Evolutionary conservation across 306 rosid species (phyloP).

Genomic region (Pyrus bretschneideri): DNA sequence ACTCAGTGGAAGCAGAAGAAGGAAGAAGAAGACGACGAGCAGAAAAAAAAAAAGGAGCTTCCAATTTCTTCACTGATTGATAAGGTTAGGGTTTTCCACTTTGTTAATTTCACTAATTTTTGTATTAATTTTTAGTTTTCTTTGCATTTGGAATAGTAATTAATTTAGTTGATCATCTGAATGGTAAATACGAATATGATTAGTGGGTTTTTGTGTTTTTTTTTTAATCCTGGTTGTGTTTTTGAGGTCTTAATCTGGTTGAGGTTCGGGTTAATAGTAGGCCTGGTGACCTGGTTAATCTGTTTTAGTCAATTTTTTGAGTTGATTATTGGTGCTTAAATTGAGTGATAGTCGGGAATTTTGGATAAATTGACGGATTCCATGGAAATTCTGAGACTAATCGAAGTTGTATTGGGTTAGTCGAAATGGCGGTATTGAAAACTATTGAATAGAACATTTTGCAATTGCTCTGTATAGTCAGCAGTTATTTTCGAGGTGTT

Average conservation of each 20-base stretch:
- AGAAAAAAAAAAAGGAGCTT: constrained; percentile 10
- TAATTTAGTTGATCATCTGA: constrained; percentile 31
- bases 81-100: constrained; percentile 40
- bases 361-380: neutral
- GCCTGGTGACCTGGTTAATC: neutral
- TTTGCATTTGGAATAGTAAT: neutral
- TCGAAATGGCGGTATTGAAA: neutral
- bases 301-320: neutral
- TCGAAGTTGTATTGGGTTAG: neutral
- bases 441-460: neutral
- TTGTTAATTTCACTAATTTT: neutral
- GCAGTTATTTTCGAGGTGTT: neutral
- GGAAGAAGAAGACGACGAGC: constrained; percentile 2
- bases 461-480: neutral
- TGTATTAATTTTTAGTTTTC: neutral
- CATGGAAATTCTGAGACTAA: neutral
- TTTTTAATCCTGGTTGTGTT: neutral
- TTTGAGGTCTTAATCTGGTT: neutral
- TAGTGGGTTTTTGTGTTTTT: constrained; percentile 1
- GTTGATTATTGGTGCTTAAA: neutral
- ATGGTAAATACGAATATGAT: constrained; percentile 20
- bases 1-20: constrained; percentile 28
- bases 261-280: constrained; percentile 3
- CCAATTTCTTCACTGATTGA: constrained; percentile 38
- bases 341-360: neutral